Evolutionary conservation across 2,329 filamentous ascomycete species (phyloP).

Genomic region (Sodiomyces alkalinus): DNA sequence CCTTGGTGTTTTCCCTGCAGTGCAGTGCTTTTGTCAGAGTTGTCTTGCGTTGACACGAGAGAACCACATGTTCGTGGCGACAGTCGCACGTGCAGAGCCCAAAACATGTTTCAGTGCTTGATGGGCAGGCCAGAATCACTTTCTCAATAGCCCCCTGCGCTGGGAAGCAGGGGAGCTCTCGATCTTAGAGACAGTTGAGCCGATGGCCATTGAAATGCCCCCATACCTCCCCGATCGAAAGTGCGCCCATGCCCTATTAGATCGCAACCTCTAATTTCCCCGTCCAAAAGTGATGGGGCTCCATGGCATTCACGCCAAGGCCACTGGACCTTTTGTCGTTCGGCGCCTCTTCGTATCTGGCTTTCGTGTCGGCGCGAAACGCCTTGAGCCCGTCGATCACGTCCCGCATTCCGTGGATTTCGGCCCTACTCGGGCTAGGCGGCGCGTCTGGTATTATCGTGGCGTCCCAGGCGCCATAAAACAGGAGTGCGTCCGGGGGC

Average conservation of each 20-base stretch:
- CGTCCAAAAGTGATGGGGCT: constrained; percentile 20
- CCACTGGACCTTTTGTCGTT: constrained; percentile 7
- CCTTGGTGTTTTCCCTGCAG: too few species aligned
- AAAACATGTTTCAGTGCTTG: too few species aligned
- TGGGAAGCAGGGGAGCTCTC: too few species aligned
- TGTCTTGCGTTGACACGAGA: too few species aligned
- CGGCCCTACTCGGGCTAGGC: constrained; percentile 12
- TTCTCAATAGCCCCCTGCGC: too few species aligned
- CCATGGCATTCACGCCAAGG: constrained; percentile 4
- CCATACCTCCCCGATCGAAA: constrained; percentile 6
- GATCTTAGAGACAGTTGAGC: too few species aligned
- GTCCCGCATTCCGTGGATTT: constrained; percentile 24
- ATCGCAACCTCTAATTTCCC: constrained; percentile 20
- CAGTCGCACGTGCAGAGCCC: too few species aligned
- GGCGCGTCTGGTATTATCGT: constrained; percentile 23
- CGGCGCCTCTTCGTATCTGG: constrained; percentile 11
- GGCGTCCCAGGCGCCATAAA: constrained; percentile 35
- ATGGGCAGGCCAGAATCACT: too few species aligned
- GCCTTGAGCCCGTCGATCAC: constrained; percentile 25
- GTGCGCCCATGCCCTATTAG: constrained; percentile 7
- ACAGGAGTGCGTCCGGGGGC: constrained; percentile 28
- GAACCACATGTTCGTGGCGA: too few species aligned
- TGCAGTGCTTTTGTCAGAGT: too few species aligned
- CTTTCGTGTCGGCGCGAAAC: constrained; percentile 19
- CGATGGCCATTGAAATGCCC: too few species aligned